Evolutionary conservation across 148 eudicot genomes (phyloP).

Genomic region (Chenopodium quinoa): DNA sequence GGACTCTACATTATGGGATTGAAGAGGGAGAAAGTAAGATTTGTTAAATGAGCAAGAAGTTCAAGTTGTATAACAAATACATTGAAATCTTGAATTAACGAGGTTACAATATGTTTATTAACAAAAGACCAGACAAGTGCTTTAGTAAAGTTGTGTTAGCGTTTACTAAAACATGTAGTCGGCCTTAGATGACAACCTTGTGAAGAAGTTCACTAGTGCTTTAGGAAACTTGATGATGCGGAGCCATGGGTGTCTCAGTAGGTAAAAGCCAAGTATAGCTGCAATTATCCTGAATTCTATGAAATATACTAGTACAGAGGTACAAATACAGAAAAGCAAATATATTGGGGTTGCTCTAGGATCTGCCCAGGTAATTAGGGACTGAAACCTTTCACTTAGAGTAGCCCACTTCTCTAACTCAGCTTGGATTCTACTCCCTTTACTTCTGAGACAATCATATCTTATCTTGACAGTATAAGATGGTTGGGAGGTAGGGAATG

Average conservation of each 20-base stretch:
- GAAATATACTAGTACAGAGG: conserved; percentile 37
- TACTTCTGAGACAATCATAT: conserved; percentile 45
- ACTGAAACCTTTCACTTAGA: conserved; percentile 40
- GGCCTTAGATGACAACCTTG: conserved; percentile 40
- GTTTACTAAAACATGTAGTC: conserved; percentile 34
- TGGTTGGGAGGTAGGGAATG: conserved; percentile 38
- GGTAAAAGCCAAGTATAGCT: conserved; percentile 32
- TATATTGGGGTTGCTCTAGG: conserved; percentile 45
- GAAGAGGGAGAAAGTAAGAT: too few relatives aligned
- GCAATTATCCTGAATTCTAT: conserved; percentile 39
- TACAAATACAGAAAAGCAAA: conserved; percentile 36
- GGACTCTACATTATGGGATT: too few relatives aligned
- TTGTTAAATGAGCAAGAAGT: too few relatives aligned
- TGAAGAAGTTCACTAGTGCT: conserved; percentile 40
- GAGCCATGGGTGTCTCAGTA: conserved; percentile 45
- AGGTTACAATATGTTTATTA: too few relatives aligned
- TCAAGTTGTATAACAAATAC: too few relatives aligned
- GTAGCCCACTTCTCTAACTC: conserved; percentile 44
- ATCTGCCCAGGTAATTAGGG: conserved; percentile 44
- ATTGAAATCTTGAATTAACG: too few relatives aligned
- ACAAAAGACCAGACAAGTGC: too few relatives aligned
- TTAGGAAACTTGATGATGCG: conserved; percentile 36
- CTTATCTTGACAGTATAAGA: conserved; percentile 37
- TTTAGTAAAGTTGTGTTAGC: background rate
- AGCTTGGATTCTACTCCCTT: conserved; percentile 42